phyloP scores from a whole-genome alignment of 2,329 filamentous ascomycete genomes.

The Pseudophaeomoniella oleicola region DNA sequence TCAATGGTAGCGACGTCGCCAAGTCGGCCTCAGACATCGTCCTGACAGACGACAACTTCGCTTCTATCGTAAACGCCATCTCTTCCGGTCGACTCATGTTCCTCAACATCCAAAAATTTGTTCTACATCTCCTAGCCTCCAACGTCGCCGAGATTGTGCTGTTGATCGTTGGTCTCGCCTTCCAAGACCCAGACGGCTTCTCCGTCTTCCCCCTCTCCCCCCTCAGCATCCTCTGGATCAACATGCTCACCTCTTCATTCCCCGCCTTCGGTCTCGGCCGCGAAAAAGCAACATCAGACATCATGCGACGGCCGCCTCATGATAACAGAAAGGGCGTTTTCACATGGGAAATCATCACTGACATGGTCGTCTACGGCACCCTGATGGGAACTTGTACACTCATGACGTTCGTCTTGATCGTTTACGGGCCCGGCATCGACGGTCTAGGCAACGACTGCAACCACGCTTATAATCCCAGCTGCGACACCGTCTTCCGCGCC shows the following conservation, averaged over 20 bases:
- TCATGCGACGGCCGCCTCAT: conserved; percentile 41
- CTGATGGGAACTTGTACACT: conserved; percentile 36
- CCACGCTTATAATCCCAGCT: conserved; percentile 29
- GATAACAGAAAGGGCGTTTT: conserved; percentile 36
- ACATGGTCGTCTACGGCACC: conserved; percentile 39
- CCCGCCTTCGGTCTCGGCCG: conserved; percentile 47
- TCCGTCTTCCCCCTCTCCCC: conserved; percentile 46
- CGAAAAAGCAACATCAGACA: conserved; percentile 38
- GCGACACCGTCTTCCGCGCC: conserved; percentile 47
- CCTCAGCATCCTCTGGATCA: conserved; percentile 48
- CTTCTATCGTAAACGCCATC: conserved; percentile 69
- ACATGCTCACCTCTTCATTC: conserved; percentile 46
- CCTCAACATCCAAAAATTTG: conserved; percentile 72
- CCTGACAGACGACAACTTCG: conserved; percentile 69
- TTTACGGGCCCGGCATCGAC: conserved; percentile 31
- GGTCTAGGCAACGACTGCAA: conserved; percentile 43
- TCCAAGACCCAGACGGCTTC: conserved; percentile 36
- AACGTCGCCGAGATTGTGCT: conserved; percentile 44
- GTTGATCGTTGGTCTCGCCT: conserved; percentile 42
- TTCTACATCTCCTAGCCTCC: conserved; percentile 39
- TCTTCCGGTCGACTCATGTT: conserved; percentile 75
- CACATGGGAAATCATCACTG: conserved; percentile 35
- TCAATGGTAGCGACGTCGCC: conserved; percentile 68
- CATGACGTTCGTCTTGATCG: conserved; percentile 35
- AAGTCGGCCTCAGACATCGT: conserved; percentile 57